Conservation (phyloP, 1,284 basidiomycete species). For the Melampsora americana region DNA sequence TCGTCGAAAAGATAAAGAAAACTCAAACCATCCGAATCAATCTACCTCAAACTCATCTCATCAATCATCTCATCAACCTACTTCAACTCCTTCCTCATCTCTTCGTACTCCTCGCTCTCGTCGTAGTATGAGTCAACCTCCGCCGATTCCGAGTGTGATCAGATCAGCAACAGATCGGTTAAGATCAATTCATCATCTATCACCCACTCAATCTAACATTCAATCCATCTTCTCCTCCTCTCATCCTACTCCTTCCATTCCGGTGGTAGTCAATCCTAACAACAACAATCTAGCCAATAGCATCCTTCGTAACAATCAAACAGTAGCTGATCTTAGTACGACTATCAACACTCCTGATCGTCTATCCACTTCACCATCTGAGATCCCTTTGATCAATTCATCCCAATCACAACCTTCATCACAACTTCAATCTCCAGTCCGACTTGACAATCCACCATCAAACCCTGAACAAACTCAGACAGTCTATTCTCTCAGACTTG, state of each 20-base stretch:
- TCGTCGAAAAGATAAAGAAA: conserved; percentile 4
- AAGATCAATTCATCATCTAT: not conserved
- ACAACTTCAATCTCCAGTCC: not conserved
- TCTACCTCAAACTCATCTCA: not conserved
- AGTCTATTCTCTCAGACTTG: conserved; percentile 67
- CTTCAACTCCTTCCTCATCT: not conserved
- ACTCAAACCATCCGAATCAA: not conserved
- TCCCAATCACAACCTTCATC: not conserved
- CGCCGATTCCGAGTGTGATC: not conserved
- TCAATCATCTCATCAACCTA: not conserved
- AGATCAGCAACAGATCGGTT: conserved; percentile 17
- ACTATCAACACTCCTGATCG: not conserved
- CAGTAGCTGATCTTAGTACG: not conserved
- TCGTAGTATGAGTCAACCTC: conserved; percentile 7
- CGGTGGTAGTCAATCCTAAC: too few species aligned
- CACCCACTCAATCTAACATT: not conserved
- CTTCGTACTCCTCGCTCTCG: not conserved
- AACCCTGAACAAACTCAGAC: conserved; percentile 44
- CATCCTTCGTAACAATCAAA: not conserved
- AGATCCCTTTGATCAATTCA: not conserved
- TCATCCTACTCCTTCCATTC: conserved; percentile 3
- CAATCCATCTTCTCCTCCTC: not conserved
- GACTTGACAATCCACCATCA: conserved; percentile 38
- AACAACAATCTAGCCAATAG: not conserved
- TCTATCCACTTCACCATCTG: not conserved